phyloP scores from a whole-genome alignment of 2,329 filamentous ascomycete species.

The Penicillium sp. region DNA sequence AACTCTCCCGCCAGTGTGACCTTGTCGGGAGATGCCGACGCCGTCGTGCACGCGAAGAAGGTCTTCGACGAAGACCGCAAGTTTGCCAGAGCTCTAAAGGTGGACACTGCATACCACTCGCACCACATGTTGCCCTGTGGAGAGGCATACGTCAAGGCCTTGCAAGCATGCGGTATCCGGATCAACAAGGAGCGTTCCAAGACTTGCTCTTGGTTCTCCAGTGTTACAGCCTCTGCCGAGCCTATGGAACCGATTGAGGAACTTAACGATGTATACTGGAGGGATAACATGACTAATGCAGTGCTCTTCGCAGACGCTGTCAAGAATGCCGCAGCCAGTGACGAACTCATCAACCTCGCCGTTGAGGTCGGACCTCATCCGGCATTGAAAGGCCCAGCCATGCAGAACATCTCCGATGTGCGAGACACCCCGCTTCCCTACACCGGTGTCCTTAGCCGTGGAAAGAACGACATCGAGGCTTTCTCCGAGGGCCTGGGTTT shows the following conservation, averaged over 20 bases:
- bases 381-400: neutral
- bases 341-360: neutral
- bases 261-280: neutral
- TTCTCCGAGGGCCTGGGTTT: neutral
- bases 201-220: neutral
- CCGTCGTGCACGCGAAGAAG: constrained; percentile 20
- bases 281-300: neutral
- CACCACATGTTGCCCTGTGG: neutral
- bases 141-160: no score
- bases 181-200: neutral
- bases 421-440: neutral
- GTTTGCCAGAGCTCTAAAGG: no score
- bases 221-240: neutral
- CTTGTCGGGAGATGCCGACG: constrained; percentile 33
- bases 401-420: neutral
- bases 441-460: neutral
- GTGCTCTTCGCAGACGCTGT: neutral
- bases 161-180: no score
- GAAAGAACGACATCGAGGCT: neutral
- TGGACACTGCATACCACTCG: neutral
- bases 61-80: constrained; percentile 18
- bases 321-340: neutral
- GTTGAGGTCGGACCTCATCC: neutral
- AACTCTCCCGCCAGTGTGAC: constrained; percentile 42
- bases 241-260: neutral